These are phyloP conservation scores for Cardiospermum halicacabum DNA, from an alignment of 345 rosid genomes.

Conservation along the genomic window DNA sequence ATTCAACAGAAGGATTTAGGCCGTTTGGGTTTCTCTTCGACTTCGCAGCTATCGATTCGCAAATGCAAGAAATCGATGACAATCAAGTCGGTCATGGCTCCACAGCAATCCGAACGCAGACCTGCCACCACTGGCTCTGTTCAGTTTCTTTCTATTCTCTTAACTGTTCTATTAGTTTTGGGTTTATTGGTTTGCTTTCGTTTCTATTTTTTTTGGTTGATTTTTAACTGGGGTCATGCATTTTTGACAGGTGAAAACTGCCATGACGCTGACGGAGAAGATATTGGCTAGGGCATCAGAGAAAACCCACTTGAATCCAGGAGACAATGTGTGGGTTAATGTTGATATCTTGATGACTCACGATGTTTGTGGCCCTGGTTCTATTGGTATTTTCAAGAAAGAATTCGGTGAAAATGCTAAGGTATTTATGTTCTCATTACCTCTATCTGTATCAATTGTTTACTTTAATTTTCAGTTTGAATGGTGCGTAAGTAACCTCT, in stretches of 20 bases:
- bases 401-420: conserved; percentile 87
- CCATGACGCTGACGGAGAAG: conserved; percentile 97
- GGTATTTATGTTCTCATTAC: conserved; percentile 31
- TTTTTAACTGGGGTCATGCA: too few species aligned
- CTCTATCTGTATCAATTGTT: neutral
- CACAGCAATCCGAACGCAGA: conserved; percentile 65
- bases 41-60: conserved; percentile 38
- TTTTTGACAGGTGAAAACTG: conserved; percentile 68
- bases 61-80: conserved; percentile 52
- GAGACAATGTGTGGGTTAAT: conserved; percentile 93
- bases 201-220: neutral
- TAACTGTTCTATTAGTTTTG: neutral
- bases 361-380: conserved; percentile 96
- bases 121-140: conserved; percentile 90
- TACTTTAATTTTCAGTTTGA: neutral
- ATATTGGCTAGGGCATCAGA: conserved; percentile 79
- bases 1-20: conserved; percentile 46
- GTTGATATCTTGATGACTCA: conserved; percentile 94
- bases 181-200: neutral
- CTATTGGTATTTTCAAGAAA: conserved; percentile 82
- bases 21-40: conserved; percentile 34
- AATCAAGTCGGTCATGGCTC: conserved; percentile 75
- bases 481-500: neutral
- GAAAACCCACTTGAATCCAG: conserved; percentile 67
- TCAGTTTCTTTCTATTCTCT: conserved; percentile 14